Evolutionary conservation across 768 basidiomycete species (phyloP).

Genomic region (Termitomyces sp.): DNA sequence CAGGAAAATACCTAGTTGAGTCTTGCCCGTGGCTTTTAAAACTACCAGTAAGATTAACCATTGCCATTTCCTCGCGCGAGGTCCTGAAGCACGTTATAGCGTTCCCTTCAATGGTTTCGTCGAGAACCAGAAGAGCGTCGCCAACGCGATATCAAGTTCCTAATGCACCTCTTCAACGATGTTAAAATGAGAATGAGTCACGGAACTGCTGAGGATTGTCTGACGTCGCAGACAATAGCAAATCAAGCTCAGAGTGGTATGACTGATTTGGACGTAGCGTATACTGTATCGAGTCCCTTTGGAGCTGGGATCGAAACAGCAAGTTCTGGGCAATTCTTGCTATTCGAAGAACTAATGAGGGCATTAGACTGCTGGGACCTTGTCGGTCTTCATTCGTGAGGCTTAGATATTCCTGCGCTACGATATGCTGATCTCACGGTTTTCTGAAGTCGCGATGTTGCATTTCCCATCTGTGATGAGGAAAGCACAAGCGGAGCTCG

Average conservation of each 20-base stretch:
- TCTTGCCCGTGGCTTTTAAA: constrained; percentile 42
- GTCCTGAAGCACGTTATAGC: constrained; percentile 15
- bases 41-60: constrained; percentile 29
- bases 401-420: background rate
- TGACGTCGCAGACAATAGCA: constrained; percentile 32
- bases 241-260: constrained; percentile 33
- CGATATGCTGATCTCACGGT: background rate
- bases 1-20: constrained; percentile 46
- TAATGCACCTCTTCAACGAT: constrained; percentile 35
- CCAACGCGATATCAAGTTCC: constrained; percentile 33
- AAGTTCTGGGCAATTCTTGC: background rate
- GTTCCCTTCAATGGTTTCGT: constrained; percentile 39
- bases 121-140: constrained; percentile 32
- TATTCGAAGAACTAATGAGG: background rate
- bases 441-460: constrained; percentile 11
- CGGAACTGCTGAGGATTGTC: constrained; percentile 34
- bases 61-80: background rate
- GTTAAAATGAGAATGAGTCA: constrained; percentile 36
- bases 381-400: constrained; percentile 9
- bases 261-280: constrained; percentile 38
- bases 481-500: constrained; percentile 15
- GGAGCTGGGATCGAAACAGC: constrained; percentile 38
- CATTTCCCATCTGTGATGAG: constrained; percentile 19
- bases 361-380: background rate
- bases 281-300: constrained; percentile 40